Conservation (phyloP, 306 rosid genomes). For the Luffa aegyptiaca region DNA sequence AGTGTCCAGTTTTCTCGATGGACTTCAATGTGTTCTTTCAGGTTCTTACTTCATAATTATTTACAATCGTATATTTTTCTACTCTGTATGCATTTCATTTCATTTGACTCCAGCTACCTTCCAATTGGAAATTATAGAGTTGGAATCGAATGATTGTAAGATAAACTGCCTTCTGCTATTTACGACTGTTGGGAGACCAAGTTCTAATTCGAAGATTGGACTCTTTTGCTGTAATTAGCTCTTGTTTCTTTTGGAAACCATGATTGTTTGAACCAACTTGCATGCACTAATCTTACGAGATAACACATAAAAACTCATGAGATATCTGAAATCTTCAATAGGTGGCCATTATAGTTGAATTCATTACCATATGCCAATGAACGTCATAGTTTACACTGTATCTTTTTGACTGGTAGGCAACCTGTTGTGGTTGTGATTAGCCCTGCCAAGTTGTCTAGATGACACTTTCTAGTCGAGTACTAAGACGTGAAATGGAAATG, state of each 20-base stretch:
- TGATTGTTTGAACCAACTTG: neutral
- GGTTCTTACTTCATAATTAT: slow-evolving; percentile 14
- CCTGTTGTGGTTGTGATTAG: neutral
- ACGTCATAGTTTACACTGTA: neutral
- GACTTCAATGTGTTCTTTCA: slow-evolving; percentile 58
- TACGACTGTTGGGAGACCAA: neutral
- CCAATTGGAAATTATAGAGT: neutral
- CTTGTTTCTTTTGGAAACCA: neutral
- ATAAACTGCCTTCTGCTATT: neutral
- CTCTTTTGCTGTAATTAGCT: neutral
- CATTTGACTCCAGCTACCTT: neutral
- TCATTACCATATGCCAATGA: neutral
- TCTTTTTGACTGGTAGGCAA: neutral
- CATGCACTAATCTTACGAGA: neutral
- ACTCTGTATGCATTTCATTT: neutral
- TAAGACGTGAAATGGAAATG: neutral
- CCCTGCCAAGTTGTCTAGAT: neutral
- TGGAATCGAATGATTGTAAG: neutral
- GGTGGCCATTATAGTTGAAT: neutral
- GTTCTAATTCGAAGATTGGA: neutral
- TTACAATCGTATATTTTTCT: neutral
- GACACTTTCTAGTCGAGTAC: neutral
- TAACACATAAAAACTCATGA: neutral
- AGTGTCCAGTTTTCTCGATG: slow-evolving; percentile 47
- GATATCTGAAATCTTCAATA: neutral